Evolutionary conservation across 495 filamentous ascomycete genomes (phyloP).

Genomic region (Darksidea phi): DNA sequence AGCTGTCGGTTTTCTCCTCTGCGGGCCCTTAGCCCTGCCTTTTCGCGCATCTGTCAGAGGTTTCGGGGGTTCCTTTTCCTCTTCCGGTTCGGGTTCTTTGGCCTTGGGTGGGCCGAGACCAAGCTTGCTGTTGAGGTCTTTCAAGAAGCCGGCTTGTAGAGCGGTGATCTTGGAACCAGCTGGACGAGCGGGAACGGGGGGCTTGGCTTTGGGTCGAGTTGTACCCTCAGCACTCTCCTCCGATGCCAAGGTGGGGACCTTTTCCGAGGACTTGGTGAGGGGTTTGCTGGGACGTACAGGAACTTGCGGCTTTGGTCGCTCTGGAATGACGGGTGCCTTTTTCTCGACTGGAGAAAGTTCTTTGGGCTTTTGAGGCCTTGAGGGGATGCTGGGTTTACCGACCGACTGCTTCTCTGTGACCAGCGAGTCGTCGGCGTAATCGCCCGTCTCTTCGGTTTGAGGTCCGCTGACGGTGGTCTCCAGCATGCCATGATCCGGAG

Average conservation of each 20-base stretch:
- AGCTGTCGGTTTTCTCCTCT: conserved; percentile 68
- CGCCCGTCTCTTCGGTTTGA: conserved; percentile 49
- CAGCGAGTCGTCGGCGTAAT: conserved; percentile 28
- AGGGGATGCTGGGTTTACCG: conserved; percentile 22
- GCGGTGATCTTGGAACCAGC: conserved; percentile 84
- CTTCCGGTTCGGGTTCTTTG: conserved; percentile 58
- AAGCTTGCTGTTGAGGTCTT: conserved; percentile 81
- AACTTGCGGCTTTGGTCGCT: conserved; percentile 77
- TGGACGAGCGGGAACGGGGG: conserved; percentile 73
- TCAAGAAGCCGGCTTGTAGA: conserved; percentile 84
- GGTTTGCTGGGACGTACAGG: conserved; percentile 67
- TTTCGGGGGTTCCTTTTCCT: conserved; percentile 64
- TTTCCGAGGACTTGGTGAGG: conserved; percentile 40
- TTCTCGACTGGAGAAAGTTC: conserved; percentile 43
- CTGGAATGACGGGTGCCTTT: conserved; percentile 50
- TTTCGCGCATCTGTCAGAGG: conserved; percentile 85
- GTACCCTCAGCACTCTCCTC: conserved; percentile 15
- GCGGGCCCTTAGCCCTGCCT: conserved; percentile 82
- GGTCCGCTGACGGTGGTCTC: conserved; percentile 72
- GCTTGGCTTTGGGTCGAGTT: conserved; percentile 41
- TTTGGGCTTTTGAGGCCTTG: conserved; percentile 39
- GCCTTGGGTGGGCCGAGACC: conserved; percentile 73
- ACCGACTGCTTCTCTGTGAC: conserved; percentile 15
- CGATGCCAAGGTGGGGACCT: conserved; percentile 17
- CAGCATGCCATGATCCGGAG: conserved; percentile 76